A percentile compares a stretch with the other conserved stretches of the same genome.
These are phyloP conservation scores for Chlorella sp. DNA, from an alignment of 139 green algal genomes.

Conservation along the genomic window DNA sequence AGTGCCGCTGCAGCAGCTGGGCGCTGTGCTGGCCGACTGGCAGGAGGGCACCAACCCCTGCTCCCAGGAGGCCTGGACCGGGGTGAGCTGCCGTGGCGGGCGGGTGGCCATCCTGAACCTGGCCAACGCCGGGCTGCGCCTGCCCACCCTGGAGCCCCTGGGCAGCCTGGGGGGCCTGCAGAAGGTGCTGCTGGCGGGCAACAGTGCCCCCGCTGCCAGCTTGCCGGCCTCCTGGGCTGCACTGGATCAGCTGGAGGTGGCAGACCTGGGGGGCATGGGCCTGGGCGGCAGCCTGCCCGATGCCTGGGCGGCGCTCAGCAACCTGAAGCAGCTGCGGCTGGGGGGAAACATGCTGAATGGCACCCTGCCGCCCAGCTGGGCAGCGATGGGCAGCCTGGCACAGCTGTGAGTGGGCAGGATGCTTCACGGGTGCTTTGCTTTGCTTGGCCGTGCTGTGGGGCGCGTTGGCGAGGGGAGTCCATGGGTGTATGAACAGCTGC, in stretches of 20 bases:
- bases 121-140: not conserved
- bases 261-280: slow-evolving; percentile 60
- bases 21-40: slow-evolving; percentile 49
- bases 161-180: not conserved
- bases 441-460: not conserved
- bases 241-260: slow-evolving; percentile 35
- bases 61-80: slow-evolving; percentile 44
- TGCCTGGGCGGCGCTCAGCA: not conserved
- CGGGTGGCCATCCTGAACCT: not conserved
- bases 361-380: slow-evolving; percentile 4
- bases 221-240: slow-evolving; percentile 9
- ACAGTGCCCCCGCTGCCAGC: slow-evolving; percentile 21
- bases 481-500: no score
- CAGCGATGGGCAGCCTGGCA: not conserved
- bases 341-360: slow-evolving; percentile 26
- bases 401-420: slow-evolving; percentile 34
- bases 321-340: slow-evolving; percentile 39
- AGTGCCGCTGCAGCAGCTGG: slow-evolving; percentile 8
- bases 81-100: slow-evolving; percentile 9
- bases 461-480: not conserved
- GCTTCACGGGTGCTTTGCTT: not conserved
- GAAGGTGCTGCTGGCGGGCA: slow-evolving; percentile 21
- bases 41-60: slow-evolving; percentile 55
- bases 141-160: slow-evolving; percentile 7
- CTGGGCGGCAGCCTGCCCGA: slow-evolving; percentile 36